phyloP scores from a whole-genome alignment of 2,329 filamentous ascomycete species.

The Cordyceps javanica region DNA sequence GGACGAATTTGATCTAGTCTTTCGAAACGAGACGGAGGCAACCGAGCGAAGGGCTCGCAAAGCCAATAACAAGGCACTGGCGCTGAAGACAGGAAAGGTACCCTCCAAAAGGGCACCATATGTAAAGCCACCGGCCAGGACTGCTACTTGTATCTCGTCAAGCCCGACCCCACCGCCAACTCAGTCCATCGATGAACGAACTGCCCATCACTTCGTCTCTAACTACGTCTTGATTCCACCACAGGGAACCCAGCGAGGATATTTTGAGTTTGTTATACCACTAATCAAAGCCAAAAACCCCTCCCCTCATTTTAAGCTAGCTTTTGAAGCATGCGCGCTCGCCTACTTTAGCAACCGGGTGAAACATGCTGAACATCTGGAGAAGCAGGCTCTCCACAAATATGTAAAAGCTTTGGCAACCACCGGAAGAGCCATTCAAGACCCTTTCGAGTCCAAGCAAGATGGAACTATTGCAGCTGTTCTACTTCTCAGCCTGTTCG shows the following conservation, averaged over 20 bases:
- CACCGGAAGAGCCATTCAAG: conserved; percentile 47
- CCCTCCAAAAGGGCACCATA: conserved; percentile 13
- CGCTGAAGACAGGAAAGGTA: conserved; percentile 29
- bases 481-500: conserved; percentile 54
- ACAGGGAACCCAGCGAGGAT: conserved; percentile 45
- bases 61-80: conserved; percentile 42
- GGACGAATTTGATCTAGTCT: conserved; percentile 66
- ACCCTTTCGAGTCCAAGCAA: conserved; percentile 41
- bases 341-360: conserved; percentile 50
- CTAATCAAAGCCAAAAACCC: conserved; percentile 41
- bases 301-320: conserved; percentile 44
- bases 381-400: conserved; percentile 38
- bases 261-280: conserved; percentile 53
- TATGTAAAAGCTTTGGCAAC: conserved; percentile 50
- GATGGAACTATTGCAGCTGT: conserved; percentile 56
- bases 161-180: conserved; percentile 15
- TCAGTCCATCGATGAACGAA: conserved; percentile 47
- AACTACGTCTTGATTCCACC: conserved; percentile 53
- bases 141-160: conserved; percentile 17
- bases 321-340: conserved; percentile 55
- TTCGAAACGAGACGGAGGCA: conserved; percentile 65
- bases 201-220: conserved; percentile 53
- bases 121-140: conserved; percentile 8
- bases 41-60: conserved; percentile 57
- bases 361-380: conserved; percentile 27